phyloP scores from a whole-genome alignment of 1,284 basidiomycete species.

The Singerocomus rubriflavus region DNA sequence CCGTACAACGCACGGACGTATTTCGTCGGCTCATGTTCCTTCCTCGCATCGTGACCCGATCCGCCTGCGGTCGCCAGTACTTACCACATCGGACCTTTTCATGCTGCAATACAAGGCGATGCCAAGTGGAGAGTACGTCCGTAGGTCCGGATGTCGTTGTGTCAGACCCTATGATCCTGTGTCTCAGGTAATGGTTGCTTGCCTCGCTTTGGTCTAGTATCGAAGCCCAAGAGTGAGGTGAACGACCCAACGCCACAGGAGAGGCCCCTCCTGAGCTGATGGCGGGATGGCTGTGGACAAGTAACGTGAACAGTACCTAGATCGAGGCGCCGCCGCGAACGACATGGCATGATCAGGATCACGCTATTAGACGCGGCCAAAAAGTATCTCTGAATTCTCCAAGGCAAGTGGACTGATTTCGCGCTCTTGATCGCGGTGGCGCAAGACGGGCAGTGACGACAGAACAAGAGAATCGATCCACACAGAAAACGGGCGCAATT shows the following conservation, averaged over 20 bases:
- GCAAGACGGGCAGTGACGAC: neutral
- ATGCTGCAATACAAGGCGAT: neutral
- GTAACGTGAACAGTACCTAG: neutral
- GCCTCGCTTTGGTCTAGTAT: neutral
- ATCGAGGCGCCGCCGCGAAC: constrained; percentile 11
- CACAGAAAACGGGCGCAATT: too few relatives aligned
- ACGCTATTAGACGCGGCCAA: neutral
- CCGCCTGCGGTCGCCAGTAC: neutral
- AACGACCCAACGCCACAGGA: neutral
- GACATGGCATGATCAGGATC: neutral
- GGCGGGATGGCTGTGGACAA: neutral
- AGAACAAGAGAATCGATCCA: neutral
- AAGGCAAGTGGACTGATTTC: too few relatives aligned
- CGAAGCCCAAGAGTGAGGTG: neutral
- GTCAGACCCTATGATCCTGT: too few relatives aligned
- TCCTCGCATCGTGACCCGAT: neutral
- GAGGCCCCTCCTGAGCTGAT: neutral
- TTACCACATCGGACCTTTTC: neutral
- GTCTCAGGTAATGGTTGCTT: neutral
- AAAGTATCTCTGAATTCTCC: too few relatives aligned
- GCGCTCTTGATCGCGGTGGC: constrained; percentile 1
- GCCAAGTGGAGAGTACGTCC: neutral
- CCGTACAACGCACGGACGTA: neutral
- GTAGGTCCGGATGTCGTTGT: too few relatives aligned
- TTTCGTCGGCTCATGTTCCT: neutral